Evolutionary conservation across 163 green algal species (phyloP).

Genomic region (Coccomyxa subellipsoidea): DNA sequence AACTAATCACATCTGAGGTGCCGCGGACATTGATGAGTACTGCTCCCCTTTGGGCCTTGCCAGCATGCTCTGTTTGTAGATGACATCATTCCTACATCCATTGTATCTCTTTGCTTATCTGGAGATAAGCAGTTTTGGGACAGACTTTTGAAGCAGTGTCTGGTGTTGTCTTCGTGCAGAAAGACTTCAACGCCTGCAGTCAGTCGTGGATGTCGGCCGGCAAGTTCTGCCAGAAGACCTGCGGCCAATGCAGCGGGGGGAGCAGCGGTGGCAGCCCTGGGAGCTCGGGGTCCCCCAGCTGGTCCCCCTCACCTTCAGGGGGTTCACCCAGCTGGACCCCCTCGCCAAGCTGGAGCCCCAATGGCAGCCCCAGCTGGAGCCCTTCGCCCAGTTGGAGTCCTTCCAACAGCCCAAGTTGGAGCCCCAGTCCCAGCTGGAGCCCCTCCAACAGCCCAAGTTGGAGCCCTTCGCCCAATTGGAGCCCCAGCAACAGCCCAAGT

Average conservation of each 20-base stretch:
- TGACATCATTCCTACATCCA: too few relatives aligned
- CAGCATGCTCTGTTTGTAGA: too few relatives aligned
- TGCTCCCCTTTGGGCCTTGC: too few relatives aligned
- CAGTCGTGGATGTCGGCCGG: constrained; percentile 3
- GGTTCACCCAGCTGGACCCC: background rate
- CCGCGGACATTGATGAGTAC: too few relatives aligned
- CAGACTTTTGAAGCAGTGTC: background rate
- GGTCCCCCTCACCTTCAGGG: background rate
- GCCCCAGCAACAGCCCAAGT: background rate
- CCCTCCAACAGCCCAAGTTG: background rate
- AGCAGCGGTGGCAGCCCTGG: background rate
- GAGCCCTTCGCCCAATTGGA: background rate
- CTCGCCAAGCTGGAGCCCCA: background rate
- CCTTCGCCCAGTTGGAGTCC: background rate
- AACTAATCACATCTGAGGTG: background rate
- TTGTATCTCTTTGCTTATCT: too few relatives aligned
- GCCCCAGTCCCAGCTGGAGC: background rate
- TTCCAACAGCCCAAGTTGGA: background rate
- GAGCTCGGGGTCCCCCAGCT: background rate
- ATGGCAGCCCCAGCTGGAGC: background rate
- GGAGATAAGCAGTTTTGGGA: too few relatives aligned
- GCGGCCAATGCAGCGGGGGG: background rate
- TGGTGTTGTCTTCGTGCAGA: constrained; percentile 8
- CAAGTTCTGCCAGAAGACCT: background rate
- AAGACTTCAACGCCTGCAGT: constrained; percentile 5